Base-by-base conservation (phyloP, 495 filamentous ascomycete genomes). In the Hyaloscypha hepaticicola region DNA sequence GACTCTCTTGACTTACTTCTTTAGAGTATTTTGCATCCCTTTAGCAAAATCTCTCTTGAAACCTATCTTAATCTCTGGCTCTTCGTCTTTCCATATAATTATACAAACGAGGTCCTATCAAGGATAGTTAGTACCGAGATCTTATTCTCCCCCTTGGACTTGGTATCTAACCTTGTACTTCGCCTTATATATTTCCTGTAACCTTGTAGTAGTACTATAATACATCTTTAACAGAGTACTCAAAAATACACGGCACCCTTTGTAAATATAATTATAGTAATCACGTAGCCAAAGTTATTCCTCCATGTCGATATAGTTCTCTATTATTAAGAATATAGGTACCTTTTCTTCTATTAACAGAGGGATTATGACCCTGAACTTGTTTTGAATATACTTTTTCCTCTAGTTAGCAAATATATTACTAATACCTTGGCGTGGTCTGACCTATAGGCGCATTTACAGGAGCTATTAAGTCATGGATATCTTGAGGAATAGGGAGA, bases 261-360 rank as follows among this genome's bases (percentile, higher is more conserved):
- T 16, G 14, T 50, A 24, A 33, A 65, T 31, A 31, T 65, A 65
- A 25, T 58, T 65, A 34, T 65, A 52, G 38, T 65, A 52, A 53
- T 65, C 22, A 65, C 58, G 21, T 34, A 49, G 21, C 53, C 26
- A 65, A 3, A 65, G 58, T 4, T 49, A 41, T 38, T 65, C 29
- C 61, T 65, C 19, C 22, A 65, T 65, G 27, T 65, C 25, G 28
- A 65, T 41, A 50, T 65, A 65, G 41, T 65, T 65, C 62, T 65
- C 34, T 58, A 65, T 65, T 49, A 38, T 58, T 49, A 65, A 21
- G 53, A 65, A 65, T 31, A 41, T 65, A 29, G 55, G 55, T 50
- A 34, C 22, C 62, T 65, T 65, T 65, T 65, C 53, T 22, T 65
- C 16, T 58, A 65, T 65, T 41, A 33, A 65, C 26, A 65, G 33